These are phyloP conservation scores for Pseudoscleropodium purum DNA, from an alignment of 225 moss, liverwort and hornwort genomes.

Conservation along the genomic window DNA sequence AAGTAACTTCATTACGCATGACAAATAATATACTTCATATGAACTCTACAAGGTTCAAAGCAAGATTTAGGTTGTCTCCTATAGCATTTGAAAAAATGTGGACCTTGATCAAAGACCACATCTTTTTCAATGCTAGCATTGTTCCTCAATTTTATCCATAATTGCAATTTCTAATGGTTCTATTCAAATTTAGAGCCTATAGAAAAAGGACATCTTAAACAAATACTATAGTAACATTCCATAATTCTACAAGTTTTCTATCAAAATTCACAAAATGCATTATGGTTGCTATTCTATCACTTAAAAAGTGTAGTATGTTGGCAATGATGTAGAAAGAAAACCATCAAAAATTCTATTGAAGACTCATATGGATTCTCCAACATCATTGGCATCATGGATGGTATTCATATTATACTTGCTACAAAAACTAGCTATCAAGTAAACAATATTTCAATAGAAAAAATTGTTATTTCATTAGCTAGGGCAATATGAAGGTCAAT, in stretches of 20 bases:
- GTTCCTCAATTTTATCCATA: neutral
- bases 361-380: neutral
- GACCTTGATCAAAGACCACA: neutral
- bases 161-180: neutral
- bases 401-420: neutral
- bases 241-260: too few relatives aligned
- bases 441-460: neutral
- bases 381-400: accelerated
- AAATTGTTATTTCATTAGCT: neutral
- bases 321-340: neutral
- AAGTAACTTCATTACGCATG: neutral
- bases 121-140: neutral
- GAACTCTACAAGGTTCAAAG: neutral
- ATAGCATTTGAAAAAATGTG: neutral
- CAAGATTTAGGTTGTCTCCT: neutral
- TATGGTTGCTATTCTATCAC: neutral
- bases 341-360: neutral
- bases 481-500: too few relatives aligned
- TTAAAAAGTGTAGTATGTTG: neutral
- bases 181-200: neutral
- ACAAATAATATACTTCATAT: neutral
- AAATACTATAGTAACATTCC: neutral
- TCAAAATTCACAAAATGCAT: neutral
- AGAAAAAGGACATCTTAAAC: accelerated
- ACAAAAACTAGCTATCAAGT: neutral